Evolutionary conservation across 2,329 filamentous ascomycete genomes (phyloP).

Genomic region (Penicillium sp.): DNA sequence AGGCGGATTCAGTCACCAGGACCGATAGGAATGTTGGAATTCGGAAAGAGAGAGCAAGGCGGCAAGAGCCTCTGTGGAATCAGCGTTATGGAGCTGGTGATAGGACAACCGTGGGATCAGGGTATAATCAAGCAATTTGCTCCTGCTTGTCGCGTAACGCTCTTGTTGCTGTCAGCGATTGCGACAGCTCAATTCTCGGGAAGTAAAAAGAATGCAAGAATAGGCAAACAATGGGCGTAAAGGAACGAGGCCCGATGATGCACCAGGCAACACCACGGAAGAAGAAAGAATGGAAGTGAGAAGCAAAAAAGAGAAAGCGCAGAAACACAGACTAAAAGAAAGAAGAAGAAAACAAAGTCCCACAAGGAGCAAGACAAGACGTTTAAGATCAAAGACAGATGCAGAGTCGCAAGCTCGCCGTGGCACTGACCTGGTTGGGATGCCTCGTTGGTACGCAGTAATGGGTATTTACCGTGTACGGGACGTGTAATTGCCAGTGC

Average conservation of each 20-base stretch:
- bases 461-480: neutral
- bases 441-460: neutral
- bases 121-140: conserved; percentile 4
- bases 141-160: conserved; percentile 3
- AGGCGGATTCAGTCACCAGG: conserved; percentile 25
- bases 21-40: conserved; percentile 11
- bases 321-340: neutral
- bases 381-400: no score
- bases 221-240: conserved; percentile 5
- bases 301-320: neutral
- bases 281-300: conserved; percentile 5
- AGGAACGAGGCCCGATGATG: neutral
- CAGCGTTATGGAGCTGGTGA: neutral
- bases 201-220: conserved; percentile 1
- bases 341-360: neutral
- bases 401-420: neutral
- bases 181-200: conserved; percentile 3
- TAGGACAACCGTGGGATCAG: no score
- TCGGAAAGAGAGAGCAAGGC: neutral
- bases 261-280: conserved; percentile 2
- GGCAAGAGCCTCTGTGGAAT: conserved; percentile 6
- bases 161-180: neutral
- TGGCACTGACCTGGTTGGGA: conserved; percentile 1
- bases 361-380: neutral
- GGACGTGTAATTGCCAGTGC: neutral